Evolutionary conservation across 495 filamentous ascomycete species (phyloP), one percentile per base, ranked within the genome.

Genomic region (Cairneyella variabilis): DNA sequence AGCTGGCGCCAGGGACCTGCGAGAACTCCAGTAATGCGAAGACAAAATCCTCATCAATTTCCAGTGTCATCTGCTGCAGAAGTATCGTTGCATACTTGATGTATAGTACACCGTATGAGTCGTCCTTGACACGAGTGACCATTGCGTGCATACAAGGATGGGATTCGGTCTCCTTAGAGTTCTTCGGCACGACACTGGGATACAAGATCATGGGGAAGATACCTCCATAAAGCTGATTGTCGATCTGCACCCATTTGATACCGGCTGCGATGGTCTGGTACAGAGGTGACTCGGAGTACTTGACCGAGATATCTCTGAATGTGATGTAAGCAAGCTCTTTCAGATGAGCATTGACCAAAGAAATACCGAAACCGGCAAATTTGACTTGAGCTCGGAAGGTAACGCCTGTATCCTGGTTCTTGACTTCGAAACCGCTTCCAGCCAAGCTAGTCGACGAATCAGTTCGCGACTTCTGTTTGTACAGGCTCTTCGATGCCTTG

Each of bases 201-300:
- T 98, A 98, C 34, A 97, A 75, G 51, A 98, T 83, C 69, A 98
- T 95, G 0, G 93, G 93, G 77, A 98, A 98, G 58, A 98, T 90
- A 12, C 93, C 93, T 37, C 93, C 93, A 64, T 97, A 98, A 21
- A 98, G 84, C 64, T 98, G 93, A 64, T 98, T 98, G 72, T 98
- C 93, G 63, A 98, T 91, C 68, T 98, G 93, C 43, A 98, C 91
- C 93, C 93, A 98, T 68, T 97, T 97, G 67, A 96, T 86, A 0
- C 88, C 86, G 9, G 90, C 77, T 42, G 86, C 89, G 52, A 97
- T 69, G 4, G 89, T 97, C 70, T 97, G 93, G 65, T 93, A 96
- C 11, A 97, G 72, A 23, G 79, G 74, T n/a, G 95, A 97, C 65
- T 97, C 93, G 50, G 82, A 87, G 64, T 89, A 95, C 58, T 91